Conservation (phyloP, 208 protist species). For the Trypanosoma melophagium region DNA sequence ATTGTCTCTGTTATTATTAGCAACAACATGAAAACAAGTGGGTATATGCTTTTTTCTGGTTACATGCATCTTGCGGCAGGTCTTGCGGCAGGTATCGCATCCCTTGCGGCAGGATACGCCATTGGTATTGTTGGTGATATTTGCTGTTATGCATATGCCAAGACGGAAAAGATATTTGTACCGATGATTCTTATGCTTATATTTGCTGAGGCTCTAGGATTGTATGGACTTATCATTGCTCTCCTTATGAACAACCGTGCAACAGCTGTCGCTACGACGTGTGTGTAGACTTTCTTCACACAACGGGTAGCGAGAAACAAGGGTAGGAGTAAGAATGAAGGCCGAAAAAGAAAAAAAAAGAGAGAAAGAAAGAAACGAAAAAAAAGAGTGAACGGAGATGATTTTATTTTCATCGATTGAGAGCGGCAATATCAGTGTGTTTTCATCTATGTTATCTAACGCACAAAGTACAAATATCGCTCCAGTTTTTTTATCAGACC, state of each 20-base stretch:
- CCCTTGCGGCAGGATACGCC: slow-evolving; percentile 96
- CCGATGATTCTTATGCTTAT: slow-evolving; percentile 99
- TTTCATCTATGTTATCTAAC: too few relatives aligned
- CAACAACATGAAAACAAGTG: slow-evolving; percentile 80
- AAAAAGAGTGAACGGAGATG: background rate
- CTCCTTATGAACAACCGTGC: slow-evolving; percentile 91
- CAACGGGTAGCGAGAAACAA: too few relatives aligned
- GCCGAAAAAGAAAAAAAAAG: background rate
- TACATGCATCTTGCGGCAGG: slow-evolving; percentile 97
- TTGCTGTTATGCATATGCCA: slow-evolving; percentile 88
- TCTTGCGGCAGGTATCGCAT: slow-evolving; percentile 93
- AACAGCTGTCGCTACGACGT: slow-evolving; percentile 43
- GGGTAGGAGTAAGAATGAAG: background rate
- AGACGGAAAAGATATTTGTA: slow-evolving; percentile 98
- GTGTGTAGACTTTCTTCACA: too few relatives aligned
- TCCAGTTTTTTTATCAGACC: too few relatives aligned
- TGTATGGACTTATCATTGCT: too few relatives aligned
- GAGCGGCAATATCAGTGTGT: too few relatives aligned
- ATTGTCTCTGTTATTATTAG: slow-evolving; percentile 87
- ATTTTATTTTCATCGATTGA: too few relatives aligned
- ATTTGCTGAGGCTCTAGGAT: slow-evolving; percentile 99
- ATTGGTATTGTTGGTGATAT: slow-evolving; percentile 99
- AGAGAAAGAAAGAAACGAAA: background rate
- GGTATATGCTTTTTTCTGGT: slow-evolving; percentile 74
- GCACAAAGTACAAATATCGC: too few relatives aligned